These are phyloP conservation scores for Pelargonium australe DNA, from an alignment of 441 rosid genomes.

Conservation along the genomic window DNA sequence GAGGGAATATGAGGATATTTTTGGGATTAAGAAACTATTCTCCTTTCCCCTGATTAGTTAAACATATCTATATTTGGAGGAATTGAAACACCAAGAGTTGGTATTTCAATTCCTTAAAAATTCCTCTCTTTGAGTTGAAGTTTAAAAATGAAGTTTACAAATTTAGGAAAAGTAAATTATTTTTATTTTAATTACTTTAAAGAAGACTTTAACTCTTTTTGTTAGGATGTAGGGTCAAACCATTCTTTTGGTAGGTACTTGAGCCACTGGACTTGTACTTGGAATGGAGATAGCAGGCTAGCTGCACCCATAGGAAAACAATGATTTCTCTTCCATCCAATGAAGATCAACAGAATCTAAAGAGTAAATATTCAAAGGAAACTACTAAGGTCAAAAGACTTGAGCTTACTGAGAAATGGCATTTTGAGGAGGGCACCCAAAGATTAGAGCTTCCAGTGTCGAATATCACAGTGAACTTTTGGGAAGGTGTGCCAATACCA, in stretches of 20 bases:
- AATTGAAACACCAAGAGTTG: too few species aligned
- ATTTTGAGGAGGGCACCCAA: constrained; percentile 64
- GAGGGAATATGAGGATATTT: too few species aligned
- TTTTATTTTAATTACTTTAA: too few species aligned
- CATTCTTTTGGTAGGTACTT: constrained; percentile 51
- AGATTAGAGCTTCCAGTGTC: constrained; percentile 68
- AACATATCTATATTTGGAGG: too few species aligned
- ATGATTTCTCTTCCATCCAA: not conserved
- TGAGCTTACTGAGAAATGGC: constrained; percentile 48
- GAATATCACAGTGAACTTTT: constrained; percentile 58
- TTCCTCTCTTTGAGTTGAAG: too few species aligned
- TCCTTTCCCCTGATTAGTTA: too few species aligned
- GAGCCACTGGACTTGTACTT: constrained; percentile 56
- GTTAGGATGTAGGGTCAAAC: constrained; percentile 21
- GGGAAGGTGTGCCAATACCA: constrained; percentile 59
- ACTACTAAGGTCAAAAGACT: not conserved
- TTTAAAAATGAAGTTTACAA: too few species aligned
- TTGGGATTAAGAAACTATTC: too few species aligned
- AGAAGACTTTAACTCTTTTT: constrained; percentile 2
- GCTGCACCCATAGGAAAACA: constrained; percentile 31
- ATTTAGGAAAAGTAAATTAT: too few species aligned
- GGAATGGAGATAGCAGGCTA: constrained; percentile 61
- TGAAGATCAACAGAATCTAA: not conserved
- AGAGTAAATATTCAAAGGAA: not conserved
- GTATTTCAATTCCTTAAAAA: too few species aligned